Evolutionary conservation across 2,329 filamentous ascomycete species (phyloP), one percentile per base, ranked within the genome.

Genomic region (Penicillium sp.): DNA sequence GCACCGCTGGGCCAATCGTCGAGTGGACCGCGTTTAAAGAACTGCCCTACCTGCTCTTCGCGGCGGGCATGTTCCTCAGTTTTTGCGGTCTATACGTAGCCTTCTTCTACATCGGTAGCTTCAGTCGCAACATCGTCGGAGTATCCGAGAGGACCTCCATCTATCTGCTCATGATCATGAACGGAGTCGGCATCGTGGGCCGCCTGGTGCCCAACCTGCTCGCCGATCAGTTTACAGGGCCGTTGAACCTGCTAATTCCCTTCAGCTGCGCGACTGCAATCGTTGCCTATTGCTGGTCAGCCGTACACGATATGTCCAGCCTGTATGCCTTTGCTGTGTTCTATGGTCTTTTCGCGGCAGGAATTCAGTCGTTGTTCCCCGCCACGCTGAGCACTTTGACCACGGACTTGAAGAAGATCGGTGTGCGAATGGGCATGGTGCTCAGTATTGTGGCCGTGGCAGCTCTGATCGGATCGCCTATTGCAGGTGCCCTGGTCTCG

Each of bases 301-400:
- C 76, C 1, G 81, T 90, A 6, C 56, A 66, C 1, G 71, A 71
- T 15, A 67, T 78, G 0, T 45, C 70, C 0, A 79, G 79, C 0
- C 70, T 89, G 26, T 88, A 87, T 62, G 76, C 74, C 1, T 90
- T 87, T 78, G 74, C 81, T 0, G 72, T 78, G 0, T 76, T 86
- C 51, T 88, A 87, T 63, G 88, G 88, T 1, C 75, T 88, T 44
- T 79, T 79, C 2, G 83, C 79, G 0, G 85, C 84, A 0, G 84
- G 78, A 0, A 81, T 89, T 43, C 86, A 89, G 69, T 79, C 80
- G 6, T 65, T 90, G 10, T 88, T 89, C 60, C 86, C 87, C 0
- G 83, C 85, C 0, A 81, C 80, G 0, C 62, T 87, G 39, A 80
- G 78, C 45, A 80, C 79, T 39, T 69, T 84, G 52, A 82, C 79